Evolutionary conservation across 345 rosid species (phyloP).

Genomic region (Salix koriyanagi): DNA sequence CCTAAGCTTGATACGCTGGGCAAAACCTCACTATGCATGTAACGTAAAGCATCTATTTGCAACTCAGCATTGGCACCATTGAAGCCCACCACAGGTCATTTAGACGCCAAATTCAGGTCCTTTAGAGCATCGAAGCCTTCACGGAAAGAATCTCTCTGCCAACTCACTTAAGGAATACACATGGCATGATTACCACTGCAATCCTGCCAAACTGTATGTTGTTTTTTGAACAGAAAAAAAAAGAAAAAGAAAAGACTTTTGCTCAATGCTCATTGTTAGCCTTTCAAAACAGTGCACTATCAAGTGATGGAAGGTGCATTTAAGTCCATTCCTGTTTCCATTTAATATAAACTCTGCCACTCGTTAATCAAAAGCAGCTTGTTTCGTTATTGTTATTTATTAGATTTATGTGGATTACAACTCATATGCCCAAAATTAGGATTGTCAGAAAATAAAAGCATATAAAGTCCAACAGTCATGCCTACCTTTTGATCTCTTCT

Average conservation of each 20-base stretch:
- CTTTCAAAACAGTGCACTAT: neutral
- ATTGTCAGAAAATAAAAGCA: constrained; percentile 6
- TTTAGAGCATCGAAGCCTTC: neutral
- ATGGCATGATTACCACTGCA: neutral
- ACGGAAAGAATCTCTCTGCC: no score
- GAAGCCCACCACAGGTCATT: neutral
- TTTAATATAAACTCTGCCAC: no score
- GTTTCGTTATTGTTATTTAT: no score
- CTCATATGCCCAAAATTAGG: neutral
- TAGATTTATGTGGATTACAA: no score
- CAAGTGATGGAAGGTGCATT: neutral
- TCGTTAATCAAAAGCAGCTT: no score
- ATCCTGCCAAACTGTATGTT: neutral
- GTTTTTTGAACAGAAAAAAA: neutral
- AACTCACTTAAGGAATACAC: neutral
- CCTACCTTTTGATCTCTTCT: constrained; percentile 77
- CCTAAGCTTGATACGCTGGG: neutral
- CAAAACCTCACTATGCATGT: neutral
- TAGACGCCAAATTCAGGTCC: neutral
- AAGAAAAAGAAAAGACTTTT: no score
- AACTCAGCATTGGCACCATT: neutral
- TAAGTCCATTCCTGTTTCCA: neutral
- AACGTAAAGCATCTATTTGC: neutral
- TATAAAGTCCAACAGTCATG: neutral
- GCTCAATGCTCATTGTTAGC: no score